Evolutionary conservation across 352 stramenopile genomes (phyloP), one percentile per base, ranked within the genome.

Genomic region (Pythium grandisporangium): DNA sequence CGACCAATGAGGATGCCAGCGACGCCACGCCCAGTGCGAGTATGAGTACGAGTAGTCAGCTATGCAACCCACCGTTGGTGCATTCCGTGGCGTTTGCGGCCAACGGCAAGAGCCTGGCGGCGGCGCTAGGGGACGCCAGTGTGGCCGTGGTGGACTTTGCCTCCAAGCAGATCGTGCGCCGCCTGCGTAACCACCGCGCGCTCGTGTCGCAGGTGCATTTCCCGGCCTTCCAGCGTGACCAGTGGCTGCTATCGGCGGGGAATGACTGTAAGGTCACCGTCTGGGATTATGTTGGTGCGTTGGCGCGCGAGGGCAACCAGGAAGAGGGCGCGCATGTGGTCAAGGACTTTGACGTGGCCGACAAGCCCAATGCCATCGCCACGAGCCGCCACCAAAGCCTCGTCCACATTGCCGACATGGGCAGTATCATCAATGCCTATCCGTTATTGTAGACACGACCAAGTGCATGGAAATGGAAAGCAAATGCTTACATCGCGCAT

Each of bases 51-150:
- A 52, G 37, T 25, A 78, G 65, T 25, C 75, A 83, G 55, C 64
- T 86, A 47, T 84, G 81, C 42, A 89, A 89, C 42, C 76, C 76
- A 14, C 76, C 76, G 23, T 62, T 89, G 16, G 73, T 89, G 42
- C 65, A 89, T 44, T 60, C 68, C 20, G 38, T 89, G 27, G 68
- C 61, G 22, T 89, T 86, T 30, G 65, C 70, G 17, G 30, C 68
- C 6, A 77, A 80, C 26, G 76, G 76, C 8, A 77, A 73, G 49
- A 78, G 66, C 10, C 64, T 86, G 27, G 76, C 59, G 3, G 70
- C 70, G n/a, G 76, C 63, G 14, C 55, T 89, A 1, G 76, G 76
- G 27, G 76, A 89, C 50, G 66, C 58, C 14, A 72, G 58, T 19
- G 58, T 89, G 36, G 73, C 66, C 10, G 50, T 89, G 37, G 48